Evolutionary conservation across 805 yeast species (phyloP), one percentile per base, ranked within the genome.

Genomic region (Sugiyamaella boreocaroliniensis): DNA sequence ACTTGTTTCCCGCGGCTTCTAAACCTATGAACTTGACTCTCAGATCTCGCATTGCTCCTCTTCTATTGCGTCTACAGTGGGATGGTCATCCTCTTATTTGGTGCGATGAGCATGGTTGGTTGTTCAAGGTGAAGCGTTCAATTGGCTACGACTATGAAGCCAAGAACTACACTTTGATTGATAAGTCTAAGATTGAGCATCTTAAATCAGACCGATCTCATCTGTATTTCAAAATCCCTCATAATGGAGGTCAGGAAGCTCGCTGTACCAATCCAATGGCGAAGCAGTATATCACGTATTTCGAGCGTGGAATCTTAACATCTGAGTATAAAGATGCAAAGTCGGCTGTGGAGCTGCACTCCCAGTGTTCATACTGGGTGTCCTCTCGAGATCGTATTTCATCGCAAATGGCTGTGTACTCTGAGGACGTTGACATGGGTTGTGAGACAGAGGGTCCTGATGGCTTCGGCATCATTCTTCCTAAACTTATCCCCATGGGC

Each of bases 401-500:
- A 70, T 79, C 79, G 16, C 99, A 93, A 63, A 86, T 90, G 76
- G 92, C 92, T 7, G 90, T 93, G 1, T 83, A 79, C 58, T 67
- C 72, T 34, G 66, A 68, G 1, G 57, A 50, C 12, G 37, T 37
- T 14, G 60, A 59, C 8, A 58, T 62, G 55, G 66, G 66, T 1
- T 29, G 51, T 12, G 43, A 41, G 7, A 52, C 43, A 18, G 16
- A 37, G 3, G 42, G 16, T 14, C 43, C 48, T 10, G 47, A 57
- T 3, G 61, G 51, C 9, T 61, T 81, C 56, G 96, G 95, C 0
- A 73, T 90, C 48, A 93, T 95, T 29, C 63, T 93, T 14, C 99
- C 99, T 0, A 80, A 81, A 48, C 75, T 92, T 43, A 76, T 88
- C 7, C 79, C 96, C 2, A 93, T 93, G 97, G 99, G 99, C 1